Percentiles rank a stretch among this genome's conserved stretches.
Conservation (phyloP, 495 filamentous ascomycete species). For the Chaetomium tenue region DNA sequence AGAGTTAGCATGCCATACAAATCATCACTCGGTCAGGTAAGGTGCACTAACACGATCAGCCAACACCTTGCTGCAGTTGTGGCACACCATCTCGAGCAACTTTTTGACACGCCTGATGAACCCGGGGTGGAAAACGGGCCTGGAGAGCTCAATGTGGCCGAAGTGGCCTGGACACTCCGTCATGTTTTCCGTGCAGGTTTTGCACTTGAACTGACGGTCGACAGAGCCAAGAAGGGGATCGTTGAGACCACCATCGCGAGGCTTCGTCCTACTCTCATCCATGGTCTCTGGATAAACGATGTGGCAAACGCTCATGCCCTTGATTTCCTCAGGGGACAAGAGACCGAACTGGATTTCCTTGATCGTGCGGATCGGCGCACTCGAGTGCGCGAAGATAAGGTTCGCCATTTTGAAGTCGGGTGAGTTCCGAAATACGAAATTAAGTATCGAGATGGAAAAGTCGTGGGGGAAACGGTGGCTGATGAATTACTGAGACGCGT, state of each 20-base stretch:
- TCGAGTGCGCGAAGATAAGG: conserved; percentile 85
- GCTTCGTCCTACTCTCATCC: conserved; percentile 87
- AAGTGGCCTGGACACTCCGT: conserved; percentile 96
- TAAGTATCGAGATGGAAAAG: neutral
- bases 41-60: conserved; percentile 85
- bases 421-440: conserved; percentile 3
- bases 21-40: conserved; percentile 36
- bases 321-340: conserved; percentile 94
- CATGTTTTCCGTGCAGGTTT: conserved; percentile 90
- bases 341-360: conserved; percentile 99
- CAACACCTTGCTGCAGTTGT: conserved; percentile 94
- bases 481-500: conserved; percentile 15
- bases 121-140: conserved; percentile 91
- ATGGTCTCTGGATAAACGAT: conserved; percentile 97
- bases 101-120: conserved; percentile 99
- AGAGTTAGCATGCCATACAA: conserved; percentile 64
- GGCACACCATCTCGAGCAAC: conserved; percentile 94
- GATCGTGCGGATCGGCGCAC: conserved; percentile 91
- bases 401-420: conserved; percentile 67
- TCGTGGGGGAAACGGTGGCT: conserved; percentile 13
- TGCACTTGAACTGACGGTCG: conserved; percentile 89
- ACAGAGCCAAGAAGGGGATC: conserved; percentile 93
- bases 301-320: conserved; percentile 90
- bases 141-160: conserved; percentile 93
- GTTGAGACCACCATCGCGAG: conserved; percentile 84